phyloP scores from a whole-genome alignment of 1,284 basidiomycete genomes.

The Gomphus sp. region DNA sequence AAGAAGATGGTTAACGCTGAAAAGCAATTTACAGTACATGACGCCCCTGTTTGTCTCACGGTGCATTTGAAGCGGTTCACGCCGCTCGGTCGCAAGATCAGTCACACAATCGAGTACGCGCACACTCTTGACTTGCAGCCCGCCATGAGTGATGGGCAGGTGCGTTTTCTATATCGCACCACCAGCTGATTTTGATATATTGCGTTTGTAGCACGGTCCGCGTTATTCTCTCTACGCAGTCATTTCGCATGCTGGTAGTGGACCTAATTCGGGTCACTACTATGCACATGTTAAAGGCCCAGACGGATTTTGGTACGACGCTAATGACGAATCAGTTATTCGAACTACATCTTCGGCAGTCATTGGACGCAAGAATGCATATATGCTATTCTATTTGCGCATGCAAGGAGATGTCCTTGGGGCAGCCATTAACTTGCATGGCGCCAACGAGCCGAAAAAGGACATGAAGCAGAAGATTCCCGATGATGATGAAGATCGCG shows the following conservation, averaged over 20 bases:
- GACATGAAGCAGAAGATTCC: slow-evolving; percentile 21
- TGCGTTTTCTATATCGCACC: slow-evolving; percentile 14
- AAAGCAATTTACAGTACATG: slow-evolving; percentile 82
- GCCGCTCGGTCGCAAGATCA: slow-evolving; percentile 81
- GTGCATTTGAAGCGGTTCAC: slow-evolving; percentile 97
- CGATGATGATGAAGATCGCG: slow-evolving; percentile 50
- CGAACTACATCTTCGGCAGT: slow-evolving; percentile 30
- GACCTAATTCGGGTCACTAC: slow-evolving; percentile 95
- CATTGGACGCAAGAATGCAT: slow-evolving; percentile 72
- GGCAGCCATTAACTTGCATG: slow-evolving; percentile 36
- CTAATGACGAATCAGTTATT: slow-evolving; percentile 85
- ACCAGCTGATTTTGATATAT: background rate
- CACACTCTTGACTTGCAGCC: slow-evolving; percentile 70
- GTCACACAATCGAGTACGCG: slow-evolving; percentile 69
- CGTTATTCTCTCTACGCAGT: slow-evolving; percentile 88
- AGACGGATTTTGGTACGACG: slow-evolving; percentile 77
- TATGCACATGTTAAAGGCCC: slow-evolving; percentile 77
- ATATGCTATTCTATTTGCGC: slow-evolving; percentile 87
- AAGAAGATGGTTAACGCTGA: slow-evolving; percentile 82
- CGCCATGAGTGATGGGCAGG: slow-evolving; percentile 75
- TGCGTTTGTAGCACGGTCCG: slow-evolving; percentile 40
- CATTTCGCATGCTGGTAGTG: slow-evolving; percentile 87
- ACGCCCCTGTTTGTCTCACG: slow-evolving; percentile 86
- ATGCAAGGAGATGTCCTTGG: slow-evolving; percentile 66
- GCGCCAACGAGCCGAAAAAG: slow-evolving; percentile 15